Percentiles rank a stretch among this genome's conserved stretches.
These are phyloP conservation scores for Zalaria sp. DNA, from an alignment of 2,329 filamentous ascomycete species.

Conservation along the genomic window DNA sequence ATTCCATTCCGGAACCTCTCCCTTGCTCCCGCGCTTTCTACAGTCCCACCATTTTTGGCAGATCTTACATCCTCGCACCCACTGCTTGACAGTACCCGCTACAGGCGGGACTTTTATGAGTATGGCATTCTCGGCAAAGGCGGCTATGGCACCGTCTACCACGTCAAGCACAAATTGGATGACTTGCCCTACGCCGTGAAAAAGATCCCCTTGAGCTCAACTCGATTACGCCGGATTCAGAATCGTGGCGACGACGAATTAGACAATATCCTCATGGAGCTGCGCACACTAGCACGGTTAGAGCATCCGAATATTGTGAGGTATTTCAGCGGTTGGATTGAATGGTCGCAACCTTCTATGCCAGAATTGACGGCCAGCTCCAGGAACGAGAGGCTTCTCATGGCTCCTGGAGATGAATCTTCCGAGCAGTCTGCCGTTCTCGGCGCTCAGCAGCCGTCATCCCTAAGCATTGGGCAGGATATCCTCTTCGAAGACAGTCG, in stretches of 20 bases:
- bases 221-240: slow-evolving; percentile 37
- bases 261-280: slow-evolving; percentile 44
- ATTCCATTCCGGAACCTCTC: no score
- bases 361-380: background rate
- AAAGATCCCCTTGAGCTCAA: slow-evolving; percentile 44
- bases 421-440: slow-evolving; percentile 11
- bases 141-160: slow-evolving; percentile 51
- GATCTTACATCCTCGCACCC: slow-evolving; percentile 5
- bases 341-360: slow-evolving; percentile 19
- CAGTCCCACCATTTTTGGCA: no score
- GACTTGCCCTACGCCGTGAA: slow-evolving; percentile 51
- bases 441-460: background rate
- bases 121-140: slow-evolving; percentile 46
- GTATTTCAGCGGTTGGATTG: slow-evolving; percentile 53
- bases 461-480: slow-evolving; percentile 10
- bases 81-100: slow-evolving; percentile 25
- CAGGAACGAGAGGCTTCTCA: slow-evolving; percentile 1
- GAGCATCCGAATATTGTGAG: slow-evolving; percentile 54
- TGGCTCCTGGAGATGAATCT: slow-evolving; percentile 6
- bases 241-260: slow-evolving; percentile 38
- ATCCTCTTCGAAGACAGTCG: slow-evolving; percentile 27
- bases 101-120: slow-evolving; percentile 37
- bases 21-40: no score
- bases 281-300: slow-evolving; percentile 46
- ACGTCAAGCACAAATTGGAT: slow-evolving; percentile 47